Evolutionary conservation across 768 basidiomycete species (phyloP), one percentile per base, ranked within the genome.

Genomic region (Trametes gibbosa): DNA sequence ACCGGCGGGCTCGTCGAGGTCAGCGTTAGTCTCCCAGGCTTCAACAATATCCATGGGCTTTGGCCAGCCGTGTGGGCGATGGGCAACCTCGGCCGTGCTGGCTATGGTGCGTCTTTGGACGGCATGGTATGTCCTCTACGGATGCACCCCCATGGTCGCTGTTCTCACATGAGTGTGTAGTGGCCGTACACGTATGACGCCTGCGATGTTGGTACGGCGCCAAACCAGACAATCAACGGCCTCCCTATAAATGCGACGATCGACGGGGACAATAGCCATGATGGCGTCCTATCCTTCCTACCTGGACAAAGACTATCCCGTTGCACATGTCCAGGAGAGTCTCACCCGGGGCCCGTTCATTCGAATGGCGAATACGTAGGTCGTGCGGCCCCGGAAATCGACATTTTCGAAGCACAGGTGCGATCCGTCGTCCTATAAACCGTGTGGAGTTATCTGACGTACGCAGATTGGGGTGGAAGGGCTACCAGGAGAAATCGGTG

Each of bases 361-460:
- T 58, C 78, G 0, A 88, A 92, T 67, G 90, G 91, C 5, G 79
- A 84, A 0, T 93, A 84, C 70, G 85, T 89, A 17, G 93, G 92
- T 10, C 83, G 93, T 43, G 70, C 87, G 21, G 90, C 93, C 5
- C 93, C 94, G 1, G 93, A 96, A 72, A 94, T 96, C 41, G 94
- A 96, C 76, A 77, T 93, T 29, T 86, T 95, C 69, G 93, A 95
- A 75, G 88, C 93, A 5, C 84, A 86, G 74, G 87, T 85, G 54
- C 73, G 70, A 51, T 7, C 17, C 61, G 55, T 65, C 24, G 49
- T 7, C 90, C 70, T 89, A 4, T 89, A 35, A 29, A 24, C 23
- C n/a, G 29, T 47, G 17, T 40, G 9, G 29, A n/a, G 1, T 16
- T 21, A 2, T n/a, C 3, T 50, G 16, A 32, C 32, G 12, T 25